Evolutionary conservation across 2,329 filamentous ascomycete species (phyloP).

Genomic region (Colletotrichum plurivorum): DNA sequence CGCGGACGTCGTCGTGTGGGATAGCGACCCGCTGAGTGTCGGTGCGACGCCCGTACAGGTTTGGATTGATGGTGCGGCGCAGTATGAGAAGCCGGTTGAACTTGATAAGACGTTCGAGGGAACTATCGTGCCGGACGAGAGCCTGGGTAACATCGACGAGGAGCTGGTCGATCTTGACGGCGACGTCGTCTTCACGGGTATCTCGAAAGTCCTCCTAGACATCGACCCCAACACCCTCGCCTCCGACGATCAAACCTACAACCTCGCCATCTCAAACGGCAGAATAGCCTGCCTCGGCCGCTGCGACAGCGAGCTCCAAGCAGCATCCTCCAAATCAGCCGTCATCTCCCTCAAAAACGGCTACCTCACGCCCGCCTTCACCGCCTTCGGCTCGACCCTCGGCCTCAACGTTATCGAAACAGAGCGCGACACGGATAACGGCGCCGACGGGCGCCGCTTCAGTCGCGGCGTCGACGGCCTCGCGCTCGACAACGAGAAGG

Average conservation of each 20-base stretch:
- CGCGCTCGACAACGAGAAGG: slow-evolving; percentile 69
- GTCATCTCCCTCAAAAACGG: slow-evolving; percentile 69
- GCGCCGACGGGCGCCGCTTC: slow-evolving; percentile 61
- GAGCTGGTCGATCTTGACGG: slow-evolving; percentile 51
- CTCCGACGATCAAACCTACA: slow-evolving; percentile 54
- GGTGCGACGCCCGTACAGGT: slow-evolving; percentile 73
- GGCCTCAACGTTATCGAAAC: slow-evolving; percentile 75
- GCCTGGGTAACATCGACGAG: slow-evolving; percentile 57
- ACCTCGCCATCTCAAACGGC: slow-evolving; percentile 66
- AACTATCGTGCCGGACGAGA: slow-evolving; percentile 55
- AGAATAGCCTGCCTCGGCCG: slow-evolving; percentile 70
- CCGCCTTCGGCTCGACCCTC: slow-evolving; percentile 71
- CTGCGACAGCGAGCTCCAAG: slow-evolving; percentile 61
- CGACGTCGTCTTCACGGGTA: slow-evolving; percentile 69
- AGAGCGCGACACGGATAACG: slow-evolving; percentile 69
- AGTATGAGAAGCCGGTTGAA: slow-evolving; percentile 69
- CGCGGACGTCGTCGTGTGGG: slow-evolving; percentile 74
- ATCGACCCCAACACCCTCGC: slow-evolving; percentile 47
- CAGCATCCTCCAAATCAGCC: slow-evolving; percentile 51
- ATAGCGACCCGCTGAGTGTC: slow-evolving; percentile 73
- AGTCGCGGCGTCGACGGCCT: slow-evolving; percentile 72
- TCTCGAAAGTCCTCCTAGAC: slow-evolving; percentile 65
- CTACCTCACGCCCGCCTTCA: slow-evolving; percentile 71
- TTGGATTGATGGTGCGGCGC: slow-evolving; percentile 74
- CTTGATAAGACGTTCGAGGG: slow-evolving; percentile 62